Base-by-base conservation (phyloP, 352 stramenopile species). In the Phytophthora gonapodyides region DNA sequence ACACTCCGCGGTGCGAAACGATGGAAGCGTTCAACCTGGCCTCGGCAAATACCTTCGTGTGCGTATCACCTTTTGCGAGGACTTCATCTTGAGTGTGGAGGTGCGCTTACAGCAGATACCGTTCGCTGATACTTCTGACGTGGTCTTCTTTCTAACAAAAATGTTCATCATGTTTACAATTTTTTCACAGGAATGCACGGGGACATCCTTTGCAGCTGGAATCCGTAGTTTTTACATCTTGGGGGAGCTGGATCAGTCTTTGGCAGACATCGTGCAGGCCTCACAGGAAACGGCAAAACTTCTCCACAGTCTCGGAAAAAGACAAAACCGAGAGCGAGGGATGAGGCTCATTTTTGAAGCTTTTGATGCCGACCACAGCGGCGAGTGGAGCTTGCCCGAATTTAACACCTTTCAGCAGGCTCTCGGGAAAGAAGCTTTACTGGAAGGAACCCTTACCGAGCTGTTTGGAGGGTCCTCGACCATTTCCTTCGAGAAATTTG, bases 371-470 rank as follows among this genome's bases (percentile, higher is more conserved):
- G 62, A 86, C 21, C 66, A 72, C 15, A 76, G 69, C 50, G 71
- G 67, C 2, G 59, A 60, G 19, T 81, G 78, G 62, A 70, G 56
- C 33, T 47, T 84, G 1, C 71, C 87, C 69, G 73, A 89, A 24
- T 91, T 89, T 47, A 91, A 91, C 33, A 43, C 52, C 3, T 84
- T 88, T 19, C 79, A 87, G 52, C 79, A 89, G 57, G 68, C 76
- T 1, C 57, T 84, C 7, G 54, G 55, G 17, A 71, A 81, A 34
- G 69, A 70, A 37, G 71, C 75, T 17, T 48, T 90, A 5, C 57
- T 71, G 13, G 71, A 84, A 54, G 27, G 31, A 1, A 68, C 55
- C 27, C 67, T 90, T 17, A n/a, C 30, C 9, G 51, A 83, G 16
- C 55, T 86, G 16, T 87, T 88, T 47, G 42, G 50, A 8, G 62